Percentiles rank a stretch among this genome's conserved stretches.
These are phyloP conservation scores for Colletotrichum melonis DNA, from an alignment of 2,329 filamentous ascomycete genomes.

Conservation along the genomic window DNA sequence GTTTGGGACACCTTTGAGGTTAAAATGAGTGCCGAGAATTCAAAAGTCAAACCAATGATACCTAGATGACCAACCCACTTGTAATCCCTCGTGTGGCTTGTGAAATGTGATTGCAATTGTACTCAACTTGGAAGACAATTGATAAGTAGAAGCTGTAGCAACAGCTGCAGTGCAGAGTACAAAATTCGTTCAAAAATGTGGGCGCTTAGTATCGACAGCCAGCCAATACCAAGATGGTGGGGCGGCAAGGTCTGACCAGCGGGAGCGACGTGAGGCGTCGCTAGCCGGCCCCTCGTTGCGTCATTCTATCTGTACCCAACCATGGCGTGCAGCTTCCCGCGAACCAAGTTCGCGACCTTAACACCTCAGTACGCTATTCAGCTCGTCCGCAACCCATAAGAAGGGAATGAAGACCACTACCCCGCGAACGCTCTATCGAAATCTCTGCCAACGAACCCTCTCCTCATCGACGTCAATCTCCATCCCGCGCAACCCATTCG, in stretches of 20 bases:
- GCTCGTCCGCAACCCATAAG: background rate
- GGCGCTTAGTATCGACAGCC: background rate
- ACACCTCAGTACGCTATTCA: background rate
- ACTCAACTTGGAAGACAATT: no score
- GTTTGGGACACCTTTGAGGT: constrained; percentile 37
- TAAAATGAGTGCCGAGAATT: constrained; percentile 38
- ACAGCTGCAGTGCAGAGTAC: background rate
- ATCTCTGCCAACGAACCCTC: constrained; percentile 8
- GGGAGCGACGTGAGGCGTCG: background rate
- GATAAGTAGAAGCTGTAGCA: no score
- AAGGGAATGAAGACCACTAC: constrained; percentile 6
- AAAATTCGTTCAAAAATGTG: background rate
- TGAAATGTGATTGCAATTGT: background rate
- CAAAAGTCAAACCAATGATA: constrained; percentile 39
- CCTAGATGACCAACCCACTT: constrained; percentile 25
- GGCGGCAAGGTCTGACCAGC: constrained; percentile 1
- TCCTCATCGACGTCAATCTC: background rate
- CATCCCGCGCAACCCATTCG: background rate
- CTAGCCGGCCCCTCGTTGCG: constrained; percentile 29
- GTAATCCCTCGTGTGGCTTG: background rate
- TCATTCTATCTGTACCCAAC: constrained; percentile 21
- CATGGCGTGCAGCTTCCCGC: constrained; percentile 20
- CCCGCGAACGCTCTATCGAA: background rate
- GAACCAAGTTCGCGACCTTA: constrained; percentile 8
- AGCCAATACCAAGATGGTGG: constrained; percentile 8